These are phyloP conservation scores for Scedosporium dehoogii DNA, from an alignment of 2,329 filamentous ascomycete species.

Conservation along the genomic window DNA sequence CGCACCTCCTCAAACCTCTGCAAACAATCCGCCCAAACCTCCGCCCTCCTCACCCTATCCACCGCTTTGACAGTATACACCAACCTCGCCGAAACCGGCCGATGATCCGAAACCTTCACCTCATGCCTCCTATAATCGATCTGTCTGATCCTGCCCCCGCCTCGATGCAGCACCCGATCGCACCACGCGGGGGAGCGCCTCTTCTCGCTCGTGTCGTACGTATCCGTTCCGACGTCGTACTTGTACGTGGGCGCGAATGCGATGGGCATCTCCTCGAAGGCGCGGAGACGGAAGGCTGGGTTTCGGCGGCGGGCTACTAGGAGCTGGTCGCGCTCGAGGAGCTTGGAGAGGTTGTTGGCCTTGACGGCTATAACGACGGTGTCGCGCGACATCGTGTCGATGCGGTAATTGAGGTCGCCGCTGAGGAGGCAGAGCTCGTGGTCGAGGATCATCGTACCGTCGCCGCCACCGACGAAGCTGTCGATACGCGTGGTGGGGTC, in stretches of 20 bases:
- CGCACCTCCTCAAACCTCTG: conserved; percentile 65
- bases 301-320: conserved; percentile 83
- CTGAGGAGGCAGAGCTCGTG: conserved; percentile 97
- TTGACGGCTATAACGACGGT: conserved; percentile 81
- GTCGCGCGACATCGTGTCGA: conserved; percentile 92
- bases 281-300: conserved; percentile 76
- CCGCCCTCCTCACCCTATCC: conserved; percentile 52
- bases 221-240: conserved; percentile 91
- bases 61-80: conserved; percentile 78
- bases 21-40: conserved; percentile 63
- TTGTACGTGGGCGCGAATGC: conserved; percentile 96
- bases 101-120: conserved; percentile 81
- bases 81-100: conserved; percentile 82
- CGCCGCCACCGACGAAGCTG: conserved; percentile 81
- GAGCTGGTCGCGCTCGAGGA: conserved; percentile 88
- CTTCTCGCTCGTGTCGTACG: conserved; percentile 92
- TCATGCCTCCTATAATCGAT: conserved; percentile 84
- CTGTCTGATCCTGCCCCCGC: conserved; percentile 69
- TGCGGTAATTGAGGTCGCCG: conserved; percentile 95
- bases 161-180: conserved; percentile 82
- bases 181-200: conserved; percentile 93
- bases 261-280: conserved; percentile 85
- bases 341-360: conserved; percentile 68
- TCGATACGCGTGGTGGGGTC: conserved; percentile 61
- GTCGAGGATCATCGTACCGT: conserved; percentile 88